Evolutionary conservation across 192 early-diverging fungal genomes (phyloP).

Genomic region (Coemansia pectinata): DNA sequence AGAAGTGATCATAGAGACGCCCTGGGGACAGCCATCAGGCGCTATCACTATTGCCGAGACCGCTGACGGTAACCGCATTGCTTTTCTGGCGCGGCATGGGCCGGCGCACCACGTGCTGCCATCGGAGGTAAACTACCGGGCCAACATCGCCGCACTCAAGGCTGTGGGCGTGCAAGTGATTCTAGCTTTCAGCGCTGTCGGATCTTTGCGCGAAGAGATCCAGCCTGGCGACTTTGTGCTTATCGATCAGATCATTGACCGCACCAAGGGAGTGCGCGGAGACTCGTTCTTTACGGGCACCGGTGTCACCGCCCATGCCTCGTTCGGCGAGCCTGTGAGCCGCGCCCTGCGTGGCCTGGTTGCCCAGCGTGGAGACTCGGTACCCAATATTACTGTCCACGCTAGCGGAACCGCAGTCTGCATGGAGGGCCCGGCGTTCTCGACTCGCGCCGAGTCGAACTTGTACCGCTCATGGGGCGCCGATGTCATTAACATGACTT

Average conservation of each 20-base stretch:
- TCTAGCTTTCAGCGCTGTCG: constrained; percentile 96
- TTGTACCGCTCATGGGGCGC: constrained; percentile 94
- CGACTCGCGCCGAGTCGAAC: constrained; percentile 94
- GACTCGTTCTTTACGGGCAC: constrained; percentile 90
- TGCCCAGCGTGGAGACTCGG: constrained; percentile 58
- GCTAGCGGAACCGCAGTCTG: constrained; percentile 83
- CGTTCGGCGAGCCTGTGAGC: constrained; percentile 95
- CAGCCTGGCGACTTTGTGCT: constrained; percentile 93
- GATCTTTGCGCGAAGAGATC: constrained; percentile 92
- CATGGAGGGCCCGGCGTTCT: constrained; percentile 99
- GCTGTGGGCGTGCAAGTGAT: constrained; percentile 89
- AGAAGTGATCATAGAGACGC: constrained; percentile 85
- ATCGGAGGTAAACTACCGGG: constrained; percentile 86
- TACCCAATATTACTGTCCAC: constrained; percentile 63
- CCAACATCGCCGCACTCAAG: constrained; percentile 99
- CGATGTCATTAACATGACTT: constrained; percentile 98
- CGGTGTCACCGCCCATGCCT: constrained; percentile 89
- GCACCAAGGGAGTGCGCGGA: constrained; percentile 95
- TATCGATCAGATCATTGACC: constrained; percentile 93
- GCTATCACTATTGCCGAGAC: constrained; percentile 81
- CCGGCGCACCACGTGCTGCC: constrained; percentile 84
- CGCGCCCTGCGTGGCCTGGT: constrained; percentile 71
- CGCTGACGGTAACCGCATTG: constrained; percentile 73
- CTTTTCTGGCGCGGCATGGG: constrained; percentile 97
- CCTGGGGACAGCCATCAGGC: constrained; percentile 88